phyloP scores from a whole-genome alignment of 2,329 filamentous ascomycete species.

The Ophiocordyceps sinensis region DNA sequence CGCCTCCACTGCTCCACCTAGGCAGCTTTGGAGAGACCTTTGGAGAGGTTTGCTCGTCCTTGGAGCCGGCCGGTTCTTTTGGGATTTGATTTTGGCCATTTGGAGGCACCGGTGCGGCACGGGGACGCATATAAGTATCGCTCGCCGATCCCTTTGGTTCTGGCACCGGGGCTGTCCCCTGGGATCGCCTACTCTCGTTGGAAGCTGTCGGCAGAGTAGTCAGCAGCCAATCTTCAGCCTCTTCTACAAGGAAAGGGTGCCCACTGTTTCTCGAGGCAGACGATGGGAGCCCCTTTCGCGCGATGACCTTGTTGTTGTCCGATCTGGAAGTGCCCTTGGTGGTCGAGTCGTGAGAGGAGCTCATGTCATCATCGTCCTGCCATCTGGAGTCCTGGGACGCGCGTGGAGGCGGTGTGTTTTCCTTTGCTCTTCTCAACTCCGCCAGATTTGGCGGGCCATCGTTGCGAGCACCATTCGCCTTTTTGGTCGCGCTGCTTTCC shows the following conservation, averaged over 20 bases:
- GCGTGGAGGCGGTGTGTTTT: conserved; percentile 23
- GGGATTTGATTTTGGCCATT: conserved; percentile 22
- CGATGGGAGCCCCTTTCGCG: conserved; percentile 49
- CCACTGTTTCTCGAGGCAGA: conserved; percentile 25
- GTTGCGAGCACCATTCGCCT: conserved; percentile 18
- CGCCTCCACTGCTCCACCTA: conserved; percentile 64
- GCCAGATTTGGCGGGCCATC: conserved; percentile 8
- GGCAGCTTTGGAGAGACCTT: conserved; percentile 53
- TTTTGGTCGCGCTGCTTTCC: conserved; percentile 18
- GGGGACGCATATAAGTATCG: conserved; percentile 44
- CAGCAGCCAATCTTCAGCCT: conserved; percentile 5
- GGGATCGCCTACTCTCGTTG: conserved; percentile 12
- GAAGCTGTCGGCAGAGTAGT: conserved; percentile 4
- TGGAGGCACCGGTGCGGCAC: conserved; percentile 40
- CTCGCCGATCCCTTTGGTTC: conserved; percentile 15
- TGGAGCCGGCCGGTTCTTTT: conserved; percentile 34
- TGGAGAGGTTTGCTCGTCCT: conserved; percentile 23
- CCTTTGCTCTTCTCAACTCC: conserved; percentile 21
- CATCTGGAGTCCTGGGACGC: conserved; percentile 44
- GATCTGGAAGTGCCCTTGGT: conserved; percentile 24
- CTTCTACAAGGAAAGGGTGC: not conserved
- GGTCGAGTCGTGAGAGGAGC: conserved; percentile 25
- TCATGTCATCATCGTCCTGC: conserved; percentile 38
- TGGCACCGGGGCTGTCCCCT: conserved; percentile 8
- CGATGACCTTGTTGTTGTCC: conserved; percentile 33